Percentiles rank a stretch among this genome's conserved stretches.
Conservation (phyloP, 2,329 filamentous ascomycete genomes). For the Volutella citrinella region DNA sequence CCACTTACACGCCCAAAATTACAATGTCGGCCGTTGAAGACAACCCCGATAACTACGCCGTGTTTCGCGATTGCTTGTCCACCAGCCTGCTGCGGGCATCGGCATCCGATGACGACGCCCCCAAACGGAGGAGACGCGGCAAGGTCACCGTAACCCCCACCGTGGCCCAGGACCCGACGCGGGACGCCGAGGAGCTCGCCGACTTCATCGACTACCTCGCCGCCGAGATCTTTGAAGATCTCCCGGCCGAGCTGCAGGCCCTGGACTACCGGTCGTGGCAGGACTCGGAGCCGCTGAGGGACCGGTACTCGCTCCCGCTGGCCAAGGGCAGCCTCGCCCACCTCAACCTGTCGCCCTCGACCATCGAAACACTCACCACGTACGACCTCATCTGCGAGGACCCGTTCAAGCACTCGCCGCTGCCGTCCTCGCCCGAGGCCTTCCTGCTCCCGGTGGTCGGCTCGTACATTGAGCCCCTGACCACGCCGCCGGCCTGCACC, state of each 20-base stretch:
- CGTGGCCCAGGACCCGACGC: constrained; percentile 13
- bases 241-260: constrained; percentile 59
- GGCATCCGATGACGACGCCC: constrained; percentile 38
- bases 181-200: constrained; percentile 63
- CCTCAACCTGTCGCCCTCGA: constrained; percentile 50
- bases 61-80: constrained; percentile 74
- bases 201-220: constrained; percentile 84
- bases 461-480: constrained; percentile 57
- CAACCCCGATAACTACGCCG: constrained; percentile 40
- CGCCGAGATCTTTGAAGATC: constrained; percentile 60
- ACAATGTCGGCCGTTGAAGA: constrained; percentile 18
- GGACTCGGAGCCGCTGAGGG: constrained; percentile 41
- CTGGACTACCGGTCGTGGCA: constrained; percentile 57
- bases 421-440: constrained; percentile 39
- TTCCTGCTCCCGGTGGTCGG: constrained; percentile 64
- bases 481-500: constrained; percentile 63
- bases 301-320: constrained; percentile 56
- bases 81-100: constrained; percentile 64
- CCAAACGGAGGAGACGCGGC: constrained; percentile 41
- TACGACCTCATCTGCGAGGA: constrained; percentile 60
- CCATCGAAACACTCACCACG: constrained; percentile 64
- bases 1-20: constrained; percentile 1
- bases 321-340: constrained; percentile 49
- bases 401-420: constrained; percentile 28
- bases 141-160: constrained; percentile 16